These are phyloP conservation scores for Solanum corneliomulleri DNA, from an alignment of 257 asterid species.

Conservation along the genomic window DNA sequence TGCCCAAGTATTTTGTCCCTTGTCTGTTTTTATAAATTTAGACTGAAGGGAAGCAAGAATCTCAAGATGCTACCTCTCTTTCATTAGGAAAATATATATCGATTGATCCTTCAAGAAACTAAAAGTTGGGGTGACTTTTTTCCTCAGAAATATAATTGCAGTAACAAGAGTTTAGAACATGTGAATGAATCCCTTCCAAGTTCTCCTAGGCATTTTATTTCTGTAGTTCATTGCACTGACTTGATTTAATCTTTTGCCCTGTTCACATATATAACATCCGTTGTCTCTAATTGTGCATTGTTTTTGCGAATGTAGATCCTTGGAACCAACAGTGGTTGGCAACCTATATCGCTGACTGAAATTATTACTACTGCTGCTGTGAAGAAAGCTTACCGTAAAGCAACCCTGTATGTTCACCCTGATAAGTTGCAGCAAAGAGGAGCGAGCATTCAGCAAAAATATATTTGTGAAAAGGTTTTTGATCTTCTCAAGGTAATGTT, in stretches of 20 bases:
- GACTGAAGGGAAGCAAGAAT: background rate
- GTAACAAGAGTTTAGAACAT: background rate
- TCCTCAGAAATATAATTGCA: background rate
- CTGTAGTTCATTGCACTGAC: background rate
- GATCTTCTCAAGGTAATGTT: slow-evolving; percentile 83
- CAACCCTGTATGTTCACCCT: slow-evolving; percentile 94
- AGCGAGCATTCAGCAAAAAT: slow-evolving; percentile 85
- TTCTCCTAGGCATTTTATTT: background rate
- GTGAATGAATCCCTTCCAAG: background rate
- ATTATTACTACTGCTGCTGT: slow-evolving; percentile 70
- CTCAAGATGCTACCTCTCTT: background rate
- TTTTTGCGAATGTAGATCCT: slow-evolving; percentile 49
- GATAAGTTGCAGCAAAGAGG: slow-evolving; percentile 97
- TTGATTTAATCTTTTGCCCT: background rate
- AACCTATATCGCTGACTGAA: slow-evolving; percentile 74
- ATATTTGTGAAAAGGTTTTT: slow-evolving; percentile 86
- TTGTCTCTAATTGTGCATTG: background rate
- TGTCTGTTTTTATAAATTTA: background rate
- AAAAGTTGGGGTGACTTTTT: background rate
- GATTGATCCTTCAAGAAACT: background rate
- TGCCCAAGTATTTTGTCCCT: background rate
- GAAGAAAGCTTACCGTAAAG: slow-evolving; percentile 86
- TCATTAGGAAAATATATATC: background rate
- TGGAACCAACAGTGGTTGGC: slow-evolving; percentile 88
- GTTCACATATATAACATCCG: background rate